Evolutionary conservation across 768 basidiomycete species (phyloP).

Genomic region (Rhodosporidiobolus sp.): DNA sequence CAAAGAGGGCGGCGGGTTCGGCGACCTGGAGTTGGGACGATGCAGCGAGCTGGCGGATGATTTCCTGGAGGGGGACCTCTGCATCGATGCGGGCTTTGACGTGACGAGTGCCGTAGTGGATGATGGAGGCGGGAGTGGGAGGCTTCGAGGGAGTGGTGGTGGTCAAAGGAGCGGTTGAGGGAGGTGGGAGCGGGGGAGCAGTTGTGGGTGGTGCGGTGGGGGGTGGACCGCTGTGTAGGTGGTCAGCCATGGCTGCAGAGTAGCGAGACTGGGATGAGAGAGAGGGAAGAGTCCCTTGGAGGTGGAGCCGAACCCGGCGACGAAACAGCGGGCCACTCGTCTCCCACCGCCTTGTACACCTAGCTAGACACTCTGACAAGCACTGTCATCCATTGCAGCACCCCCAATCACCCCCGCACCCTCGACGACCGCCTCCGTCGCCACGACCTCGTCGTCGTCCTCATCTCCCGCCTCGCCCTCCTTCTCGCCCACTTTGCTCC

Average conservation of each 20-base stretch:
- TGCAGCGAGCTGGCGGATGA: conserved; percentile 34
- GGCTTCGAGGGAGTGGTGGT: conserved; percentile 74
- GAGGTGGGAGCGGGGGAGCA: conserved; percentile 85
- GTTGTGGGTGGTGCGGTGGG: conserved; percentile 66
- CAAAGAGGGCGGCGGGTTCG: conserved; percentile 68
- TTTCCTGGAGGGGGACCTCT: conserved; percentile 26
- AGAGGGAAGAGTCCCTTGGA: too few relatives aligned
- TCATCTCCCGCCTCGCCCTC: too few relatives aligned
- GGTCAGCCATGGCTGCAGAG: conserved; percentile 43
- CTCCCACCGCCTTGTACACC: too few relatives aligned
- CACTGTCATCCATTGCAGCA: too few relatives aligned
- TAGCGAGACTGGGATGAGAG: too few relatives aligned
- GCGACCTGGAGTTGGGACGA: conserved; percentile 60
- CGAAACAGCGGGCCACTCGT: too few relatives aligned
- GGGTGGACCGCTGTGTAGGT: conserved; percentile 73
- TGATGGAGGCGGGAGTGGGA: conserved; percentile 45
- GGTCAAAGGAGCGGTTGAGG: conserved; percentile 76
- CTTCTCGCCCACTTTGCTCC: too few relatives aligned
- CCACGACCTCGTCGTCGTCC: too few relatives aligned
- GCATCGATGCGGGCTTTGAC: conserved; percentile 35
- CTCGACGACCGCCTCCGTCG: too few relatives aligned
- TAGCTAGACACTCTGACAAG: too few relatives aligned
- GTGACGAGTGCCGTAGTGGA: conserved; percentile 8
- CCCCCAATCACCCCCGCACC: too few relatives aligned
- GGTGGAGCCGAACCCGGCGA: too few relatives aligned